A percentile compares a stretch with the other conserved stretches of the same genome.
Evolutionary conservation across 345 rosid genomes (phyloP).

Genomic region (Gossypium herbaceum): DNA sequence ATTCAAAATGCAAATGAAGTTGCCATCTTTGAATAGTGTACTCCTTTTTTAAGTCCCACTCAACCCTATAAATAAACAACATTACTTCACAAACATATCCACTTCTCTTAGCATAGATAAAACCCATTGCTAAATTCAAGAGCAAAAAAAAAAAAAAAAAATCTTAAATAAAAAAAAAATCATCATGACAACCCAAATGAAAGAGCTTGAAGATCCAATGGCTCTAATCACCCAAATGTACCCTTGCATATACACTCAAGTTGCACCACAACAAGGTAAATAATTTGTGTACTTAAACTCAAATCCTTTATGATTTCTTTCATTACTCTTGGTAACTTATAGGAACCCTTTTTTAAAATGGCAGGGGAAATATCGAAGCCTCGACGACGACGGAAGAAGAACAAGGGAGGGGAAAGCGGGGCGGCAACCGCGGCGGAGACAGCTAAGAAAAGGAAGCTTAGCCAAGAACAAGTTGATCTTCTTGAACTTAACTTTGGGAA

Average conservation of each 20-base stretch:
- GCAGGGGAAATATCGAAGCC: slow-evolving; percentile 45
- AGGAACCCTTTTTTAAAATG: neutral
- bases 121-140: slow-evolving; percentile 4
- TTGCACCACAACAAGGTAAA: slow-evolving; percentile 51
- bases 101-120: slow-evolving; percentile 17
- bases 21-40: slow-evolving; percentile 5
- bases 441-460: slow-evolving; percentile 72
- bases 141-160: neutral
- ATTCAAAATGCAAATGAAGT: neutral
- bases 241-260: slow-evolving; percentile 42
- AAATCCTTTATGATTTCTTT: neutral
- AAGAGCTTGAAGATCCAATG: slow-evolving; percentile 42
- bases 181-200: slow-evolving; percentile 21
- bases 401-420: slow-evolving; percentile 37
- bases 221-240: slow-evolving; percentile 55
- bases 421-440: slow-evolving; percentile 8
- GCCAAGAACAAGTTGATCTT: slow-evolving; percentile 53
- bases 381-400: slow-evolving; percentile 57
- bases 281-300: slow-evolving; percentile 18
- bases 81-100: slow-evolving; percentile 24
- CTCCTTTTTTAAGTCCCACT: slow-evolving; percentile 11
- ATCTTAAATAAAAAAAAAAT: neutral
- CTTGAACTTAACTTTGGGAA: slow-evolving; percentile 63
- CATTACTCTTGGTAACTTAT: neutral
- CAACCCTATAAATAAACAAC: slow-evolving; percentile 33